Evolutionary conservation across 2,329 filamentous ascomycete genomes (phyloP).

Genomic region (Cadophora malorum): DNA sequence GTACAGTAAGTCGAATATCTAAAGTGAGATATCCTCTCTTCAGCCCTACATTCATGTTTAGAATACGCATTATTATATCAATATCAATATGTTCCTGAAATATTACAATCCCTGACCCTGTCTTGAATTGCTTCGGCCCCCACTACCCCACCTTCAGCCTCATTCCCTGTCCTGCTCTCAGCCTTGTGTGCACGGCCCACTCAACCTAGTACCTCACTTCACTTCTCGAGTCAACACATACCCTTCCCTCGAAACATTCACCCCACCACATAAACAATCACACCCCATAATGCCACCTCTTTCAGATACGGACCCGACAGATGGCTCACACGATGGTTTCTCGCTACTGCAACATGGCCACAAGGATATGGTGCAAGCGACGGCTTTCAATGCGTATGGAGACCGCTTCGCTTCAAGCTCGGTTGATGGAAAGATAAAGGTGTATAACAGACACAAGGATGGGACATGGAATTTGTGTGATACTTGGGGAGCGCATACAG

Average conservation of each 20-base stretch:
- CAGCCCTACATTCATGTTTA: neutral
- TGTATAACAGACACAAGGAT: slow-evolving; percentile 84
- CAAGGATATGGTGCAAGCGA: slow-evolving; percentile 57
- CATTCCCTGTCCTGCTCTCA: no score
- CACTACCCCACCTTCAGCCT: neutral
- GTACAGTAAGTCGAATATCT: neutral
- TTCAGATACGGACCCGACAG: slow-evolving; percentile 32
- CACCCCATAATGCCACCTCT: slow-evolving; percentile 26
- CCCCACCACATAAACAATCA: neutral
- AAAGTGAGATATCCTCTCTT: neutral
- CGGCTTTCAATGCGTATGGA: slow-evolving; percentile 91
- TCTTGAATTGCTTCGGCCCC: neutral
- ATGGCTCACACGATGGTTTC: slow-evolving; percentile 37
- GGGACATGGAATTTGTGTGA: slow-evolving; percentile 82
- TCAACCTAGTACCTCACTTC: neutral
- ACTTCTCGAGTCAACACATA: neutral
- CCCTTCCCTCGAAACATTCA: neutral
- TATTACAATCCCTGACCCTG: slow-evolving; percentile 13
- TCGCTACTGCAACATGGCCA: slow-evolving; percentile 74
- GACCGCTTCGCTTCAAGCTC: slow-evolving; percentile 91
- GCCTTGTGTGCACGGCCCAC: slow-evolving; percentile 5
- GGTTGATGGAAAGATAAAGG: slow-evolving; percentile 89
- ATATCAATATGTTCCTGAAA: neutral
- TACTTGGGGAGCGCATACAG: slow-evolving; percentile 88
- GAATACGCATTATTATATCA: neutral